Evolutionary conservation across 2,329 filamentous ascomycete species (phyloP).

Genomic region (Penicillium hesseltinei): DNA sequence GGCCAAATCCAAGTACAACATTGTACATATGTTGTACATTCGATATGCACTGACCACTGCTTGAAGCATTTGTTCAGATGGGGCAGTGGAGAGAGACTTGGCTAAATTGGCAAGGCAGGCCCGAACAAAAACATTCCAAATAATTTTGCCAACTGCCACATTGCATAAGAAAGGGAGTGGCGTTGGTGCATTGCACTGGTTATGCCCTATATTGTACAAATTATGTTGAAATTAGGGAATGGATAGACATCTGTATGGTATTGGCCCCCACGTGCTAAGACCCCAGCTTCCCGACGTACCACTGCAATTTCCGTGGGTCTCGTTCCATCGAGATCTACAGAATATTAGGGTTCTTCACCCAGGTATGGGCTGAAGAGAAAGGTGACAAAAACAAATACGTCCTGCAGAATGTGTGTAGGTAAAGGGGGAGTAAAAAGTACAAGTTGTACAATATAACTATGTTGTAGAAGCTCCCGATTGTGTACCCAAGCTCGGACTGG

Average conservation of each 20-base stretch:
- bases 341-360: neutral
- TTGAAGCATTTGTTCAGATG: neutral
- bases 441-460: too few species aligned
- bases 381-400: neutral
- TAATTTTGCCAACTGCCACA: neutral
- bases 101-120: neutral
- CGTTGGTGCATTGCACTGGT: too few species aligned
- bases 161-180: neutral
- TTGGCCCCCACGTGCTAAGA: neutral
- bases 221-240: neutral
- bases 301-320: neutral
- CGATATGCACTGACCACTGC: neutral
- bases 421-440: neutral
- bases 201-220: neutral
- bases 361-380: neutral
- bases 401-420: neutral
- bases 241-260: neutral
- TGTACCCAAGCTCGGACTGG: neutral
- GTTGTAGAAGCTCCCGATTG: neutral
- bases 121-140: neutral
- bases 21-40: neutral
- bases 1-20: neutral
- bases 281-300: neutral
- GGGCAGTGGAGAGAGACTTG: neutral
- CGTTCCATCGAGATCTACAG: neutral